Evolutionary conservation across 73 alveolate species (phyloP).

Genomic region (Paramecium biaurelia): DNA sequence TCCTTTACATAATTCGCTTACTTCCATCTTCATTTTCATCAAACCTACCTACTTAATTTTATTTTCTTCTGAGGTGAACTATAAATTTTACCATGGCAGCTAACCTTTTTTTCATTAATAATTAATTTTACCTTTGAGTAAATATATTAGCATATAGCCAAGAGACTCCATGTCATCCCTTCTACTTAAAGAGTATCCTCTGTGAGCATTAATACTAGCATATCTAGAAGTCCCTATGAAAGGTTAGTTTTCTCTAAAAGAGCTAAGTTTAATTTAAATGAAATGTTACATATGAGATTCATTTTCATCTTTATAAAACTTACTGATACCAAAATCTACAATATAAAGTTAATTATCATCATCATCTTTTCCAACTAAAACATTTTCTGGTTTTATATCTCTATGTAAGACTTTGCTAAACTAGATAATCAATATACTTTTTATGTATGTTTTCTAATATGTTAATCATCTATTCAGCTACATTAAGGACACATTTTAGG

Average conservation of each 20-base stretch:
- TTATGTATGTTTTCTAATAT: conserved; percentile 84
- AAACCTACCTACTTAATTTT: conserved; percentile 85
- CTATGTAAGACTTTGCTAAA: conserved; percentile 73
- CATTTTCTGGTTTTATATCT: conserved; percentile 91
- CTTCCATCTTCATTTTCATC: conserved; percentile 79
- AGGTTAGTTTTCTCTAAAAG: background rate
- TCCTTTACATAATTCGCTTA: conserved; percentile 80
- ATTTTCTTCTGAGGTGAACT: conserved; percentile 85
- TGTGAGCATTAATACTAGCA: conserved; percentile 75
- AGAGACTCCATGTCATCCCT: conserved; percentile 79
- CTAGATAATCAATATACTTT: conserved; percentile 69
- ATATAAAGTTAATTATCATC: conserved; percentile 72
- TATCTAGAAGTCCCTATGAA: conserved; percentile 74
- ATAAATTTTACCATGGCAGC: conserved; percentile 94
- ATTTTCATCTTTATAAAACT: conserved; percentile 73
- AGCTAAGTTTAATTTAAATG: background rate
- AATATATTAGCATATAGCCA: conserved; percentile 77
- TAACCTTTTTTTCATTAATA: conserved; percentile 22
- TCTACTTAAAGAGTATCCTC: conserved; percentile 84
- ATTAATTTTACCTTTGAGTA: conserved; percentile 23
- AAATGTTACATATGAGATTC: conserved; percentile 67
- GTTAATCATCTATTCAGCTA: conserved; percentile 86
- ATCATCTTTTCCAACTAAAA: conserved; percentile 74
- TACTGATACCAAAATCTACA: conserved; percentile 94
- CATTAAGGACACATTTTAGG: conserved; percentile 79